Evolutionary conservation across 2,329 filamentous ascomycete genomes (phyloP).

Genomic region (Verticillium longisporum): DNA sequence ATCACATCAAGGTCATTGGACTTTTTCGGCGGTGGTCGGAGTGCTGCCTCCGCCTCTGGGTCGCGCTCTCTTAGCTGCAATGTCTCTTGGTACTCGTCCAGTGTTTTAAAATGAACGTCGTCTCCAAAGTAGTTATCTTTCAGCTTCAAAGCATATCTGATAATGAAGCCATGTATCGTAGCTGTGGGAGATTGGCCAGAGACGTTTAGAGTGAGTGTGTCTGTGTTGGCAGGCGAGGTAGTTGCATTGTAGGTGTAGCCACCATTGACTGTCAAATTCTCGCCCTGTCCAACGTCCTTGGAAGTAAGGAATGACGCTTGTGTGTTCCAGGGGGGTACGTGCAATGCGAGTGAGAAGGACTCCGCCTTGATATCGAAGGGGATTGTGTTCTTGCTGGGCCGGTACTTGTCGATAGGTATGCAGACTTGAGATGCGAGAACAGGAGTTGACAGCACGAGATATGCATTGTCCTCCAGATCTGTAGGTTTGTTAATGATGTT

Average conservation of each 20-base stretch:
- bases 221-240: slow-evolving; percentile 69
- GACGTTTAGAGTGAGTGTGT: slow-evolving; percentile 75
- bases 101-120: slow-evolving; percentile 85
- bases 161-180: slow-evolving; percentile 75
- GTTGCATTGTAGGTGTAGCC: slow-evolving; percentile 77
- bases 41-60: slow-evolving; percentile 35
- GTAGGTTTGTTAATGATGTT: slow-evolving; percentile 96
- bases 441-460: slow-evolving; percentile 64
- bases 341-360: slow-evolving; percentile 59
- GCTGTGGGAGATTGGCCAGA: slow-evolving; percentile 61
- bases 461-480: slow-evolving; percentile 84
- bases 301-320: slow-evolving; percentile 69
- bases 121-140: slow-evolving; percentile 99
- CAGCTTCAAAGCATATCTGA: slow-evolving; percentile 79
- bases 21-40: slow-evolving; percentile 55
- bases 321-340: slow-evolving; percentile 81
- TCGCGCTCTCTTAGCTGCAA: slow-evolving; percentile 42
- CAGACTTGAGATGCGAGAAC: slow-evolving; percentile 58
- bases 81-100: slow-evolving; percentile 83
- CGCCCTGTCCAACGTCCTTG: slow-evolving; percentile 66
- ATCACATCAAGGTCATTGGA: slow-evolving; percentile 92
- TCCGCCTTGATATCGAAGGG: slow-evolving; percentile 67
- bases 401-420: slow-evolving; percentile 74
- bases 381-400: slow-evolving; percentile 70
- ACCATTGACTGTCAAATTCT: slow-evolving; percentile 65